These are phyloP conservation scores for Backusella macrospora DNA, from an alignment of 192 early-diverging fungal genomes.

Conservation along the genomic window DNA sequence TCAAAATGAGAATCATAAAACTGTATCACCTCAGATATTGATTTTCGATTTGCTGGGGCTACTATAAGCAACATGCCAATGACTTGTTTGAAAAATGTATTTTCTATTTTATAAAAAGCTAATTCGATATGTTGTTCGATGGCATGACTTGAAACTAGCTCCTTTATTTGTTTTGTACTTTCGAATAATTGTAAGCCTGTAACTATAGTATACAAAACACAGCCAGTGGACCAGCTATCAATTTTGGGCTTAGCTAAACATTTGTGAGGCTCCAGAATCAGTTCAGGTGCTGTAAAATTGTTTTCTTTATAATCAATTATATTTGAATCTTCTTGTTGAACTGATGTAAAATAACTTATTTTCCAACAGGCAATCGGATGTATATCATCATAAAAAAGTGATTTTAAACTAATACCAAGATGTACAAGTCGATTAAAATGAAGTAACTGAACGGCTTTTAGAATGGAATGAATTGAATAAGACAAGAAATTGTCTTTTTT, in stretches of 20 bases:
- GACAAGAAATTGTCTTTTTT: not conserved
- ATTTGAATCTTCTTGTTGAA: not conserved
- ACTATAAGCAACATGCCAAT: not conserved
- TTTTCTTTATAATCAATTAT: not conserved
- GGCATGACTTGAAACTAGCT: not conserved
- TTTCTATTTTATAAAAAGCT: not conserved
- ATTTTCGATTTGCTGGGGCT: not conserved
- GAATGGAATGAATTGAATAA: not conserved
- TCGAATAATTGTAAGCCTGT: not conserved
- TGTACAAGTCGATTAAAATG: not conserved
- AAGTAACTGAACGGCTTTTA: not conserved
- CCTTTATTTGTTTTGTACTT: not conserved
- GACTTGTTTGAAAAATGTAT: not conserved
- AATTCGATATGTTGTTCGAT: not conserved
- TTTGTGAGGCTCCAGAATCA: not conserved
- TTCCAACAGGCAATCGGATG: not conserved
- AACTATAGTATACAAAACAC: not conserved
- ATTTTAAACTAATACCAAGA: not conserved
- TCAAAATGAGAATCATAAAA: not conserved
- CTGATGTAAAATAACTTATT: not conserved
- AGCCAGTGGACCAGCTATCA: not conserved
- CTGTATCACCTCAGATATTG: not conserved
- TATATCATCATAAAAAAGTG: constrained; percentile 12
- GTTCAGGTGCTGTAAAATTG: constrained; percentile 7
- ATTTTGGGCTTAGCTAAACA: not conserved